These are phyloP conservation scores for Kazachstania viticola DNA, from an alignment of 805 yeast species.

Conservation along the genomic window DNA sequence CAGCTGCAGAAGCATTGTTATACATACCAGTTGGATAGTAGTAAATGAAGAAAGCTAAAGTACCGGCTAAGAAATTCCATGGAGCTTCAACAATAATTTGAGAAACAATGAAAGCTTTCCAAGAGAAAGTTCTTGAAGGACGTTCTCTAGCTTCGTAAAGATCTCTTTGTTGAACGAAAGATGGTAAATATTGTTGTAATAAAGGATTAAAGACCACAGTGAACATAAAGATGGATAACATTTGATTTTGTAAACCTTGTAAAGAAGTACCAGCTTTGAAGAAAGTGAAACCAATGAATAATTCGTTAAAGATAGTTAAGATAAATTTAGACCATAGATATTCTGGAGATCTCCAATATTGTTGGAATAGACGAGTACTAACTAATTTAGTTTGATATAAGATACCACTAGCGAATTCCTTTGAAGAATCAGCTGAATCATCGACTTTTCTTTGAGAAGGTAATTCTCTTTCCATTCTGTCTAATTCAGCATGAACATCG, in stretches of 20 bases:
- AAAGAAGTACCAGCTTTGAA: slow-evolving; percentile 52
- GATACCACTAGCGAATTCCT: slow-evolving; percentile 35
- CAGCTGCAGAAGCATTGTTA: slow-evolving; percentile 45
- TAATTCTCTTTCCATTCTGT: slow-evolving; percentile 50
- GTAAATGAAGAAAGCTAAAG: slow-evolving; percentile 48
- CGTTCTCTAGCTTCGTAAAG: slow-evolving; percentile 64
- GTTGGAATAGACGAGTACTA: slow-evolving; percentile 45
- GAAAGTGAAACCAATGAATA: slow-evolving; percentile 66
- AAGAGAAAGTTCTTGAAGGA: slow-evolving; percentile 58
- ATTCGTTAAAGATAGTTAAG: slow-evolving; percentile 42
- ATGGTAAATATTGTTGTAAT: slow-evolving; percentile 52
- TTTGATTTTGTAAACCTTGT: slow-evolving; percentile 73
- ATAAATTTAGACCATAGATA: slow-evolving; percentile 49
- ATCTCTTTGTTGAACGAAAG: slow-evolving; percentile 49
- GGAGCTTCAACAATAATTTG: slow-evolving; percentile 59
- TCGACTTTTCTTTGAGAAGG: slow-evolving; percentile 24
- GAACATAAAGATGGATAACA: slow-evolving; percentile 67
- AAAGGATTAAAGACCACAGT: slow-evolving; percentile 43
- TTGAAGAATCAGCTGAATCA: slow-evolving; percentile 23
- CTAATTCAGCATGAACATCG: slow-evolving; percentile 49
- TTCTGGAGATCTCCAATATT: slow-evolving; percentile 56
- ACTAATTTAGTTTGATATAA: slow-evolving; percentile 35
- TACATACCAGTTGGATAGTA: slow-evolving; percentile 68
- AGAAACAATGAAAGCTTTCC: slow-evolving; percentile 51
- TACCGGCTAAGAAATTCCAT: slow-evolving; percentile 49